Percentiles rank a stretch among this genome's conserved stretches.
phyloP scores from a whole-genome alignment of 129 eudicot genomes.

The Arctium lappa region DNA sequence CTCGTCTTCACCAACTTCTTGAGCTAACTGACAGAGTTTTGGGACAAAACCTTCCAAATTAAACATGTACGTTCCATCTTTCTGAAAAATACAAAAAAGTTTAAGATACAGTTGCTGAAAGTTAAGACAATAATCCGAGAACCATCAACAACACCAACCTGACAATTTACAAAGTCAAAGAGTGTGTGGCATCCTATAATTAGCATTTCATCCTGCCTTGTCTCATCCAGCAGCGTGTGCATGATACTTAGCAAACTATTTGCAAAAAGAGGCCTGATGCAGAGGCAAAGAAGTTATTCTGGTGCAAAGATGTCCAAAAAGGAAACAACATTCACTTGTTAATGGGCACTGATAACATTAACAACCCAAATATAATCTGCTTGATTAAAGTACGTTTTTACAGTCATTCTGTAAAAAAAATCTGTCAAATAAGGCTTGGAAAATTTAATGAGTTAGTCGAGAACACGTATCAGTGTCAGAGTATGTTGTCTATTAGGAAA shows the following conservation, averaged over 20 bases:
- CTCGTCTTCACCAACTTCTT: conserved; percentile 94
- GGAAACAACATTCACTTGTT: not conserved
- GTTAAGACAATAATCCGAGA: not conserved
- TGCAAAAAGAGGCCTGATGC: conserved; percentile 91
- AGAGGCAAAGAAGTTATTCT: conserved; percentile 6
- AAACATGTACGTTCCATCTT: conserved; percentile 81
- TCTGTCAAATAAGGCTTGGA: too few relatives aligned
- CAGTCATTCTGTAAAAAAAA: too few relatives aligned
- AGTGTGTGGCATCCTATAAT: conserved; percentile 75
- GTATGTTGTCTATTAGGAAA: too few relatives aligned
- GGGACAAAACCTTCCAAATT: conserved; percentile 83
- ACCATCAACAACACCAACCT: conserved; percentile 49
- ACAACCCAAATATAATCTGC: not conserved
- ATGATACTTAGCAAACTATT: conserved; percentile 78
- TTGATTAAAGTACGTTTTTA: not conserved
- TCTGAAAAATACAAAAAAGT: conserved; percentile 40
- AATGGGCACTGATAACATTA: not conserved
- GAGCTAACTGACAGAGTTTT: conserved; percentile 81
- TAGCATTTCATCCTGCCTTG: conserved; percentile 71
- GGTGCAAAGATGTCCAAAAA: not conserved
- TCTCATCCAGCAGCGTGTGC: conserved; percentile 80
- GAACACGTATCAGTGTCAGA: too few relatives aligned
- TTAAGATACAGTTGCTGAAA: not conserved
- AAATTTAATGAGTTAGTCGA: too few relatives aligned
- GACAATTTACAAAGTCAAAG: conserved; percentile 90